Conservation (phyloP, 1,139 yeast genomes). For the Taphrina flavorubra region DNA sequence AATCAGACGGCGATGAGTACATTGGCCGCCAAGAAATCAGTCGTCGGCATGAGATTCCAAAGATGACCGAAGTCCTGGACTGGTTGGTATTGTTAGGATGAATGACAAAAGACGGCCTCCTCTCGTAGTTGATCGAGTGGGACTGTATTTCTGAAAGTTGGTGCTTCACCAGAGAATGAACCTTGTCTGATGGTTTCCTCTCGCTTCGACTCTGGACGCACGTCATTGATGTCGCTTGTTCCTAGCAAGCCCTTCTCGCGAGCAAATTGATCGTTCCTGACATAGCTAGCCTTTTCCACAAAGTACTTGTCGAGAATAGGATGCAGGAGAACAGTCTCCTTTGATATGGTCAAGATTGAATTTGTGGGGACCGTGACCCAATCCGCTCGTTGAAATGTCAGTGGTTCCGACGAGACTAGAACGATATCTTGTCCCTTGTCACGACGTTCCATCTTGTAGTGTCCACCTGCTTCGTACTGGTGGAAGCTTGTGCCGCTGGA, state of each 20-base stretch:
- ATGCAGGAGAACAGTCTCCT: constrained; percentile 84
- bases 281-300: constrained; percentile 30
- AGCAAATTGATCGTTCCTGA: constrained; percentile 24
- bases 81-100: not conserved
- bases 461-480: constrained; percentile 82
- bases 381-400: constrained; percentile 94
- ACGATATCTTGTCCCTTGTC: constrained; percentile 92
- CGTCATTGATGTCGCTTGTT: constrained; percentile 16
- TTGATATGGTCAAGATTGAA: constrained; percentile 79
- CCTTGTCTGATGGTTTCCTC: constrained; percentile 17
- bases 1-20: constrained; percentile 22
- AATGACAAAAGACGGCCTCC: constrained; percentile 8
- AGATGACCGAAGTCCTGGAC: not conserved
- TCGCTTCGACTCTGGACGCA: constrained; percentile 21
- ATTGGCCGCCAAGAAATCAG: not conserved
- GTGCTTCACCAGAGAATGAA: constrained; percentile 5
- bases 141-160: constrained; percentile 7
- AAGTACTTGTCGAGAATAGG: constrained; percentile 60
- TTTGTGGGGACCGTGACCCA: constrained; percentile 98
- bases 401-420: constrained; percentile 95
- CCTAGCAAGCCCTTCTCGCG: constrained; percentile 27
- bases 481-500: constrained; percentile 83
- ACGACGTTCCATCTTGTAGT: constrained; percentile 89
- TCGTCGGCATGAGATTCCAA: not conserved
- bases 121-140: constrained; percentile 9